Base-by-base conservation (phyloP, 257 asterid species). In the Solanum neorickii region DNA sequence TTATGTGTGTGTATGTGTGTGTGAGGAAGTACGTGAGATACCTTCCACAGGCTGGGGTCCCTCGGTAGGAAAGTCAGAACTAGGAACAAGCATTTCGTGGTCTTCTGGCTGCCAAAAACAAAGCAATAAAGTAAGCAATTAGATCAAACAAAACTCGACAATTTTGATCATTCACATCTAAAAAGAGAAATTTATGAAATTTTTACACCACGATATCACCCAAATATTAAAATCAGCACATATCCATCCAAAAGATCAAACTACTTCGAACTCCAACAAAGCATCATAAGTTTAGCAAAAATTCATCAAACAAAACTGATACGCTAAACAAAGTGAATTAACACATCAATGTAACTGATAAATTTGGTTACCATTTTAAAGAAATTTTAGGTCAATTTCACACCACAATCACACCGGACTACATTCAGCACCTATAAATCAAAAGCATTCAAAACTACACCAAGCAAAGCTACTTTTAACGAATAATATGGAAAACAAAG, bases 41-140 rank as follows among this genome's bases (percentile, higher is more conserved):
- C 96, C 98, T 94, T 94, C 98, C 98, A 92, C 91, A 6, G 95
- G 94, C 77, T 93, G 94, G 87, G 98, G 94, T 21, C 94, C 95
- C 89, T 92, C 94, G 5, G 82, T 91, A 25, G 87, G 89, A 18
- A 90, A 89, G 86, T 93, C 93, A 3, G 95, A 88, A 88, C 91
- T 93, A 31, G 96, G 97, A 83, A 93, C 96, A 15, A 93, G 92
- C 94, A 94, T 92, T 92, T 92, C 94, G 66, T 93, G 93, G 44
- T 92, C 94, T 90, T 90, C 96, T 84, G 91, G 93, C 94, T 93
- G 92, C 92, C 77, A 87, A 83, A 85, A 25, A 87, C 23, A 86
- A 76, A 82, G 82, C 73, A 85, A 83, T 72, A 83, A 46, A 85
- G 49, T 84, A 68, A 88, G 84, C 62, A 16, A 83, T 62, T 47